Evolutionary conservation across 805 yeast species (phyloP).

Genomic region (Candida nitratophila): DNA sequence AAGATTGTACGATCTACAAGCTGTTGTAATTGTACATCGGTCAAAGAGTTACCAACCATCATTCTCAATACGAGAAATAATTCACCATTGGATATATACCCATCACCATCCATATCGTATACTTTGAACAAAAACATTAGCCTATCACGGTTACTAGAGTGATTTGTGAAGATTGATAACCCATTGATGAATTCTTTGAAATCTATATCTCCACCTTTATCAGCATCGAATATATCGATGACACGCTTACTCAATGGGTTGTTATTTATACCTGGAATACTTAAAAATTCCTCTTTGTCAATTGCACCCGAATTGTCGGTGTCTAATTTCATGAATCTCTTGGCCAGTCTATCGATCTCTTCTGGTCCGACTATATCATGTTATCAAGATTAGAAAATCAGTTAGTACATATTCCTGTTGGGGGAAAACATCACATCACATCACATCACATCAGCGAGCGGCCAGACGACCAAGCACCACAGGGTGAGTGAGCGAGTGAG

Average conservation of each 20-base stretch:
- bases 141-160: constrained; percentile 75
- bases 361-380: constrained; percentile 61
- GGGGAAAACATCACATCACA: no score
- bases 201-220: constrained; percentile 88
- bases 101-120: constrained; percentile 94
- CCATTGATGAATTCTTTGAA: constrained; percentile 82
- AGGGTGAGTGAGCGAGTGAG: no score
- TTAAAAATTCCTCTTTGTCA: constrained; percentile 82
- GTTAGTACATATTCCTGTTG: no score
- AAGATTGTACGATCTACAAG: constrained; percentile 94
- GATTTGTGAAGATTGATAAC: constrained; percentile 74
- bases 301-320: constrained; percentile 89
- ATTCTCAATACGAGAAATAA: constrained; percentile 83
- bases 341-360: constrained; percentile 85
- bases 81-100: constrained; percentile 93
- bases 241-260: constrained; percentile 88
- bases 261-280: constrained; percentile 85
- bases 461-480: no score
- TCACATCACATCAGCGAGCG: no score
- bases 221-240: constrained; percentile 91
- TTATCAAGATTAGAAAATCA: no score
- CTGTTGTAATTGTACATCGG: constrained; percentile 86
- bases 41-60: constrained; percentile 93
- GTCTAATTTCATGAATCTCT: constrained; percentile 92
- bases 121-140: constrained; percentile 85